Conservation (phyloP, 2,329 filamentous ascomycete genomes). For the Aspergillus tamarii region DNA sequence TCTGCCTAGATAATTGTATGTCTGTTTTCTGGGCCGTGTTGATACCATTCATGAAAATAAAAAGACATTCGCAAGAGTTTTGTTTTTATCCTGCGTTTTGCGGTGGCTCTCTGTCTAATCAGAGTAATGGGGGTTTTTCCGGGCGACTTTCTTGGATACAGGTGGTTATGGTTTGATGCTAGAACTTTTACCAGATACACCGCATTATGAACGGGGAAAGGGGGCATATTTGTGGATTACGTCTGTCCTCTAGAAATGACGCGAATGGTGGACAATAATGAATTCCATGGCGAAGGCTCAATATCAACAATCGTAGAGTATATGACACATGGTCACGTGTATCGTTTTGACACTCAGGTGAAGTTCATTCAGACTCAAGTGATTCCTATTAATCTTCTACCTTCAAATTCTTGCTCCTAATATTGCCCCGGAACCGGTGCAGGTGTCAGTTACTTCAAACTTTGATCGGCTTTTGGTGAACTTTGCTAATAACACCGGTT, state of each 20-base stretch:
- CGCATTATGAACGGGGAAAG: not conserved
- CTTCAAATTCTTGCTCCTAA: not conserved
- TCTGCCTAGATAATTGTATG: conserved; percentile 39
- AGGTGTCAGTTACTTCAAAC: too few relatives aligned
- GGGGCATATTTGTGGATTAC: not conserved
- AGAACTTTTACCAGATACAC: not conserved
- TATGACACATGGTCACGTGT: not conserved
- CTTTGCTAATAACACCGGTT: too few relatives aligned
- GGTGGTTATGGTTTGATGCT: not conserved
- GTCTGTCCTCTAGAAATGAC: not conserved
- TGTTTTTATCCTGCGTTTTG: conserved; percentile 2
- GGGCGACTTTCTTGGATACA: not conserved
- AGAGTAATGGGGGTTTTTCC: not conserved
- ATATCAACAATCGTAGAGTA: not conserved
- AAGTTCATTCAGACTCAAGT: not conserved
- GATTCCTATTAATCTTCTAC: not conserved
- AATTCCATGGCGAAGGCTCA: not conserved
- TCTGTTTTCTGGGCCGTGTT: conserved; percentile 40
- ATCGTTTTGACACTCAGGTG: not conserved
- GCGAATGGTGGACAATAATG: not conserved
- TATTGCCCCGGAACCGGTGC: too few relatives aligned
- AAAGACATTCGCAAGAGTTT: conserved; percentile 32
- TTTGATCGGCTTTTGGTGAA: too few relatives aligned
- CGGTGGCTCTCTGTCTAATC: not conserved
- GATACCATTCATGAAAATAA: conserved; percentile 48